phyloP scores from a whole-genome alignment of 1,139 yeast genomes.

The Wickerhamomyces sp. region DNA sequence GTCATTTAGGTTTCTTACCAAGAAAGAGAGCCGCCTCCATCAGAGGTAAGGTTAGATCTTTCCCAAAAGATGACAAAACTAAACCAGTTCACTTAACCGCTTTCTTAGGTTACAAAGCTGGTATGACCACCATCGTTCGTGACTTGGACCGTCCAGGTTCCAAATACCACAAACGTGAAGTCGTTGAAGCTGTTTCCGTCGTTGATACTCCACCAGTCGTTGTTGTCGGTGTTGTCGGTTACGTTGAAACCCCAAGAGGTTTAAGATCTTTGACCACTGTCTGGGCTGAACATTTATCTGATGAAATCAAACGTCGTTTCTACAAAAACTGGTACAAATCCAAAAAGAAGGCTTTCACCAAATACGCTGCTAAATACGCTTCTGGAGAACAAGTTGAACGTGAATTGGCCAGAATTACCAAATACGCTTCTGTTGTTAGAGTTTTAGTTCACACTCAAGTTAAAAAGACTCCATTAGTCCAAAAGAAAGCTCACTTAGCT shows the following conservation, averaged over 20 bases:
- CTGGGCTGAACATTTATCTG: constrained; percentile 99
- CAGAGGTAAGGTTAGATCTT: constrained; percentile 98
- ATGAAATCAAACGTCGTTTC: constrained; percentile 99
- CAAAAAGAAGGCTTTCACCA: constrained; percentile 99
- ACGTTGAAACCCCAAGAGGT: constrained; percentile 99
- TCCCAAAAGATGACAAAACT: constrained; percentile 98
- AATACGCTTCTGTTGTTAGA: constrained; percentile 98
- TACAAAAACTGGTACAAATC: constrained; percentile 99
- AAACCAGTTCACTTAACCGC: constrained; percentile 99
- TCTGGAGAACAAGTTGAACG: constrained; percentile 82
- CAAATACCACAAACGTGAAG: constrained; percentile 99
- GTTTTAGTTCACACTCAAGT: constrained; percentile 99
- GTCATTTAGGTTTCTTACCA: constrained; percentile 99
- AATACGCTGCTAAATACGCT: constrained; percentile 98
- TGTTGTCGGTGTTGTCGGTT: constrained; percentile 99
- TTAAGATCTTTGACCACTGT: constrained; percentile 98
- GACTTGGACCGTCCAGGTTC: constrained; percentile 99
- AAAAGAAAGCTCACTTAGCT: constrained; percentile 99
- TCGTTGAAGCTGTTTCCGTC: constrained; percentile 98
- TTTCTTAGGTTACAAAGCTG: constrained; percentile 98
- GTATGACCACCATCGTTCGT: constrained; percentile 99
- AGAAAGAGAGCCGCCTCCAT: constrained; percentile 99
- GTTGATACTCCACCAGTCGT: constrained; percentile 99
- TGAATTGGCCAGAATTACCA: constrained; percentile 97
- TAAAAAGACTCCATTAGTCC: constrained; percentile 98